These are phyloP conservation scores for Collariella sp. DNA, from an alignment of 495 filamentous ascomycete genomes.

Conservation along the genomic window DNA sequence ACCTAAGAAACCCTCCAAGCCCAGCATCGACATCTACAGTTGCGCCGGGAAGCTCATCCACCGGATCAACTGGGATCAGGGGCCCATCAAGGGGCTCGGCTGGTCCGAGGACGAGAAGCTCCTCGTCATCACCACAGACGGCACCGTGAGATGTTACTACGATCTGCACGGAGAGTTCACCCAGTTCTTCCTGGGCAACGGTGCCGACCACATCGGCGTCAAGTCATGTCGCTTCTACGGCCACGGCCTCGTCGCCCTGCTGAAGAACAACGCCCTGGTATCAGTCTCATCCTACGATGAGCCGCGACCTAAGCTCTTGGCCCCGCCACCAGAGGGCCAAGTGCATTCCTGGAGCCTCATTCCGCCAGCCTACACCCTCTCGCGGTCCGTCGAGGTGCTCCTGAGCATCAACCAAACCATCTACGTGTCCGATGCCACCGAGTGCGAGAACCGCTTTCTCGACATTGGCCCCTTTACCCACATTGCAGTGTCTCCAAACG, in stretches of 20 bases:
- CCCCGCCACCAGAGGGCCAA: constrained; percentile 63
- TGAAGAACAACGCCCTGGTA: constrained; percentile 80
- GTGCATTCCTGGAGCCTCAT: constrained; percentile 87
- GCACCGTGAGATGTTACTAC: constrained; percentile 84
- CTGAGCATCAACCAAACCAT: constrained; percentile 79
- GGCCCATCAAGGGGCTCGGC: constrained; percentile 76
- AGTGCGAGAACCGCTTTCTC: constrained; percentile 82
- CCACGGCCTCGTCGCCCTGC: constrained; percentile 83
- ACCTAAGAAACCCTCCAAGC: constrained; percentile 61
- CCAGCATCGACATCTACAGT: constrained; percentile 90
- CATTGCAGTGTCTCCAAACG: constrained; percentile 82
- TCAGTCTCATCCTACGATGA: constrained; percentile 84
- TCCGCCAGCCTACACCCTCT: constrained; percentile 80
- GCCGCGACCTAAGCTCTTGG: constrained; percentile 76
- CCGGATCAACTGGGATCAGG: constrained; percentile 75
- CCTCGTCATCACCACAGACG: constrained; percentile 79
- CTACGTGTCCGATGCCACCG: constrained; percentile 74
- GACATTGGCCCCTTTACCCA: constrained; percentile 90
- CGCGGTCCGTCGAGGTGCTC: constrained; percentile 90
- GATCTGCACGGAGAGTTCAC: constrained; percentile 90
- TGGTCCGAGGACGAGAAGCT: constrained; percentile 98
- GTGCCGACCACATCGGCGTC: constrained; percentile 80
- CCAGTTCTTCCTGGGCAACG: constrained; percentile 90
- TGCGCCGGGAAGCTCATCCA: constrained; percentile 76
- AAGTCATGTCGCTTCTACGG: constrained; percentile 78